phyloP scores from a whole-genome alignment of 257 asterid genomes.

The Anisodus acutangulus region DNA sequence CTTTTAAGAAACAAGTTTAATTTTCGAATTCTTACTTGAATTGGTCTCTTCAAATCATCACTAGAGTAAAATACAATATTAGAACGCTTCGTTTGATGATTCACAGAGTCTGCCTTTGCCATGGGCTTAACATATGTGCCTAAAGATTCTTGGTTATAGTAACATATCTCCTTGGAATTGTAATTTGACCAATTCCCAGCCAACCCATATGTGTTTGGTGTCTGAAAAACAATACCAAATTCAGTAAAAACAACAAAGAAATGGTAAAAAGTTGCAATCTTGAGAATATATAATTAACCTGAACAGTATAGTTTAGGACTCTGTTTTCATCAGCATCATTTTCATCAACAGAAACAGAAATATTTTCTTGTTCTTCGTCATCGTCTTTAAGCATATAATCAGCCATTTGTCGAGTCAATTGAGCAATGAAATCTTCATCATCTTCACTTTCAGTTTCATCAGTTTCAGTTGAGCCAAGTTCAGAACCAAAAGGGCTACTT shows the following conservation, averaged over 20 bases:
- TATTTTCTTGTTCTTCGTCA: constrained; percentile 36
- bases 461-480: constrained; percentile 55
- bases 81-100: neutral
- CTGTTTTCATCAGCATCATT: neutral
- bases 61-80: constrained; percentile 24
- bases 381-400: constrained; percentile 78
- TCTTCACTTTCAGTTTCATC: constrained; percentile 58
- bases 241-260: neutral
- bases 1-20: neutral
- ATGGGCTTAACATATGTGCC: constrained; percentile 27
- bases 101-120: neutral
- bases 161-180: constrained; percentile 30
- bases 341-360: neutral
- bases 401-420: constrained; percentile 86
- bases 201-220: constrained; percentile 16
- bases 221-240: neutral
- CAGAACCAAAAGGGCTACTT: constrained; percentile 70
- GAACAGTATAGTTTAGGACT: constrained; percentile 6
- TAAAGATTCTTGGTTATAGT: constrained; percentile 28
- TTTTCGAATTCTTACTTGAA: constrained; percentile 25
- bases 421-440: constrained; percentile 63
- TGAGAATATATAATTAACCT: neutral
- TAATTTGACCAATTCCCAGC: constrained; percentile 32
- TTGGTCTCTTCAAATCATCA: constrained; percentile 28
- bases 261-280: neutral